Base-by-base conservation (phyloP, 148 eudicot genomes). In the Heliosperma pusillum region DNA sequence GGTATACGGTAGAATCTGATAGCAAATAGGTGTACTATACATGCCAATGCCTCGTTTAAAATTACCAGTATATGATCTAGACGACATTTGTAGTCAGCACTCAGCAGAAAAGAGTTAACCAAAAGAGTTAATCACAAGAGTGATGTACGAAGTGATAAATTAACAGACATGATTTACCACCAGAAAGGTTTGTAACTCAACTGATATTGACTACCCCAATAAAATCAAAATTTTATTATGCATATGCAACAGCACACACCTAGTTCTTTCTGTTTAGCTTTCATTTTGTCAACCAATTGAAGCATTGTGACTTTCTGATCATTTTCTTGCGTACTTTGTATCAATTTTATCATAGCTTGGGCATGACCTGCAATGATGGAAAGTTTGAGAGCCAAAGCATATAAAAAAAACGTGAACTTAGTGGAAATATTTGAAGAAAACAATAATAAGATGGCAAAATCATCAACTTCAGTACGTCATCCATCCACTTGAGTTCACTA, bases 211-310 rank as follows among this genome's bases (percentile, higher is more conserved):
- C 13, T 16, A 25, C 17, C 30, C 12, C 15, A 2, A 60, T 33
- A 29, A 74, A n/a, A 19, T 27, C 10, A 47, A 63, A 26, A 26
- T 36, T 53, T 16, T 36, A 20, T 50, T 20, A 59, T 3, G 50
- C 66, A 60, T 59, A 70, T n/a, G 52, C 63, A 53, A 30, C 16
- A 17, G 44, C 74, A 68, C 74, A 62, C 76, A 91, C 98, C 92
- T 85, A 83, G 69, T 47, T 80, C 85, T 86, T 88, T 90, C 78
- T 83, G 78, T 81, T 84, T 93, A 50, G 75, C 82, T 80, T 93
- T 93, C 92, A 93, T 76, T 80, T 88, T 93, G 80, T 93, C 98
- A 83, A 91, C 94, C 73, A 93, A 80, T 77, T 93, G 98, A 86
- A 91, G 82, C 88, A 93, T 78, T 53, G 98, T 93, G 66, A 84